phyloP scores from a whole-genome alignment of 371 early-diverging fungal genomes.

The Mycotypha africana region DNA sequence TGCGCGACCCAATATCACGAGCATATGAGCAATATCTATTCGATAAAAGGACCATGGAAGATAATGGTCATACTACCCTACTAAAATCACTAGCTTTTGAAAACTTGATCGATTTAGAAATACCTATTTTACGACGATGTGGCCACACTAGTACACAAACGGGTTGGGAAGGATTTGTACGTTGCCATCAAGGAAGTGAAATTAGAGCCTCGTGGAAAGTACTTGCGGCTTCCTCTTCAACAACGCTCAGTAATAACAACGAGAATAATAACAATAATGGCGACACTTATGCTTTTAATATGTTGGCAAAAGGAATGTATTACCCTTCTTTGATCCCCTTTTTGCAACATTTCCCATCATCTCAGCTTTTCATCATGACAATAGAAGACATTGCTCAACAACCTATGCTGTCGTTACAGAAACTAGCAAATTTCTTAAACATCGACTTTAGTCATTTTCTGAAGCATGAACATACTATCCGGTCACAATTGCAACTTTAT shows the following conservation, averaged over 20 bases:
- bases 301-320: slow-evolving; percentile 37
- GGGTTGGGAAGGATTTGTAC: slow-evolving; percentile 37
- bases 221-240: background rate
- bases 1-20: slow-evolving; percentile 51
- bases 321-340: slow-evolving; percentile 30
- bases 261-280: slow-evolving; percentile 9
- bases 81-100: slow-evolving; percentile 37
- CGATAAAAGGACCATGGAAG: too few relatives aligned
- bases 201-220: slow-evolving; percentile 10
- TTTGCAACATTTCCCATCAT: slow-evolving; percentile 28
- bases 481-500: too few relatives aligned
- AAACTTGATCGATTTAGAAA: slow-evolving; percentile 27
- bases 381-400: slow-evolving; percentile 31
- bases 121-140: slow-evolving; percentile 34
- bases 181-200: slow-evolving; percentile 36
- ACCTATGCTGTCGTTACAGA: slow-evolving; percentile 22
- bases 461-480: slow-evolving; percentile 1
- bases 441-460: slow-evolving; percentile 30
- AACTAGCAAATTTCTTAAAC: slow-evolving; percentile 24
- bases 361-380: slow-evolving; percentile 31
- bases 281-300: slow-evolving; percentile 20
- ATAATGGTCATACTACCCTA: too few relatives aligned
- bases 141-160: slow-evolving; percentile 33
- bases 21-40: slow-evolving; percentile 49
- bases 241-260: slow-evolving; percentile 2